Base-by-base conservation (phyloP, 805 yeast genomes). In the Yarrowia divulgata region DNA sequence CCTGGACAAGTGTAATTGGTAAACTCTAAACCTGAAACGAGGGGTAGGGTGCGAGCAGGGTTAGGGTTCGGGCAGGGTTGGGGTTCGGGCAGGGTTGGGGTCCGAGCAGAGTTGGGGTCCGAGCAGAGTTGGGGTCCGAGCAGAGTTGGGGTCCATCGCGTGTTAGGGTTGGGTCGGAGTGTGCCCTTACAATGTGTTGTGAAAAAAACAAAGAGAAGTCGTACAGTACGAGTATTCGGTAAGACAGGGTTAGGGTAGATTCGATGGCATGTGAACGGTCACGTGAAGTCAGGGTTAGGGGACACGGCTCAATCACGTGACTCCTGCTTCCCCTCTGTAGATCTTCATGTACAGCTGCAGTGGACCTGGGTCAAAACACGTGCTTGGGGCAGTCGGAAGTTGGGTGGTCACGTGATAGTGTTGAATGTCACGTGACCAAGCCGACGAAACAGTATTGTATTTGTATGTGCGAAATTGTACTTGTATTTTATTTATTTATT, bases 21-120 rank as follows among this genome's bases (percentile, higher is more conserved):
- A 39, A 50, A 50, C 57, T 18, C 29, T 50, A n/a, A 50, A 50
- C 34, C 12, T 50, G 57, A 50, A 50, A 50, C 57, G 57, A 50
- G 57, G 57, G 57, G 57, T 50, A 34, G 57, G 57, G 57, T n/a
- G n/a, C 10, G 12, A n/a, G 39, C 39, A 50, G 39, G 40, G 55
- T 34, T 34, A 45, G 49, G 49, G 49, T 19, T 14, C 23, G 32
- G 49, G 49, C 8, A 45, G 14, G 49, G 49, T 19, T 23, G 32
- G 14, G 14, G 49, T n/a, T n/a, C n/a, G n/a, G n/a, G n/a, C n/a
- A n/a, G n/a, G n/a, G n/a, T n/a, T n/a, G n/a, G n/a, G n/a, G n/a
- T n/a, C n/a, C n/a, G n/a, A n/a, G n/a, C n/a, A n/a, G n/a, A n/a
- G n/a, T n/a, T n/a, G n/a, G n/a, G n/a, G n/a, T n/a, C n/a, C n/a